Evolutionary conservation across 139 green algal genomes (phyloP).

Genomic region (Chlorella sorokiniana): DNA sequence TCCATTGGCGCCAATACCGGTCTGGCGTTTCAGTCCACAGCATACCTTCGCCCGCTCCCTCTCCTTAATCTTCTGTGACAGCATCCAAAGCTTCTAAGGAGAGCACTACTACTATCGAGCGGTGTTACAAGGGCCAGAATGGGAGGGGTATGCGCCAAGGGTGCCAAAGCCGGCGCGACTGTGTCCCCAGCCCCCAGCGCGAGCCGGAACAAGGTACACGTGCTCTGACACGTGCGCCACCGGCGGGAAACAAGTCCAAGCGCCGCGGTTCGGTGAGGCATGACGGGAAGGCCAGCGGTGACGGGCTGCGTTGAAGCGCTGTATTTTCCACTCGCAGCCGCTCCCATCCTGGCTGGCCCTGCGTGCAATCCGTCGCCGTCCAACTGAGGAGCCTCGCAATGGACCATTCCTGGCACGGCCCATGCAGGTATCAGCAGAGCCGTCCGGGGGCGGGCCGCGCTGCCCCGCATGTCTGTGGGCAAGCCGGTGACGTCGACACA

Average conservation of each 20-base stretch:
- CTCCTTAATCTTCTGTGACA: no score
- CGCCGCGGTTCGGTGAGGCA: slow-evolving; percentile 19
- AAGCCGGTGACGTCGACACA: neutral
- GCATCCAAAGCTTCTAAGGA: no score
- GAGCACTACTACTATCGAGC: neutral
- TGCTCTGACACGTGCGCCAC: neutral
- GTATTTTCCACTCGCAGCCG: neutral
- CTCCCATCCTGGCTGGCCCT: neutral
- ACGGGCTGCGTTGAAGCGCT: neutral
- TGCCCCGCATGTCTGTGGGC: neutral
- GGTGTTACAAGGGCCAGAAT: neutral
- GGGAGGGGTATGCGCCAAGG: neutral
- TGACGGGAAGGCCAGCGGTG: neutral
- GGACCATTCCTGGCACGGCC: no score
- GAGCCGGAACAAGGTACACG: neutral
- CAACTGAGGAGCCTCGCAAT: no score
- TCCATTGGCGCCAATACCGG: no score
- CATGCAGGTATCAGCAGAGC: slow-evolving; percentile 28
- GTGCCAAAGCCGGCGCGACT: neutral
- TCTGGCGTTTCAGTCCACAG: no score
- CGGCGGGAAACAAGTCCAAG: neutral
- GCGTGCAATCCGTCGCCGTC: no score
- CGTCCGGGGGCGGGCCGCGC: neutral
- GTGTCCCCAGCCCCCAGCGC: neutral
- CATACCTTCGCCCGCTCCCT: no score